Evolutionary conservation across 2,329 filamentous ascomycete species (phyloP).

Genomic region (Rutstroemia sp.): DNA sequence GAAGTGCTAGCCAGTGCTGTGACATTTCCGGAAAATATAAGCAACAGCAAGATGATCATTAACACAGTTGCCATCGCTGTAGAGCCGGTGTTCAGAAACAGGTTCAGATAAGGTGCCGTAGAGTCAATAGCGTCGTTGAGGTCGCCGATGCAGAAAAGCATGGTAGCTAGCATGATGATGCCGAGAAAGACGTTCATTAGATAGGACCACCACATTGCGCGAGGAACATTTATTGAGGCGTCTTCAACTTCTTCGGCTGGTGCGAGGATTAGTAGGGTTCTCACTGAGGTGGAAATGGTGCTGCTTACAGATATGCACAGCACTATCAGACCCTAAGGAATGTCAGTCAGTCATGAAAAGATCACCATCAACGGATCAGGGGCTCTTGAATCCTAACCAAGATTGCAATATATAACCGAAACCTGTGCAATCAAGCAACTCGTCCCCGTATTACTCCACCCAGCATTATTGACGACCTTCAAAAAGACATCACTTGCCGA

Average conservation of each 20-base stretch:
- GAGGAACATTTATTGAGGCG: slow-evolving; percentile 39
- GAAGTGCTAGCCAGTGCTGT: slow-evolving; percentile 31
- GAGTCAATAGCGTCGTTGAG: slow-evolving; percentile 36
- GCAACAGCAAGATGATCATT: slow-evolving; percentile 35
- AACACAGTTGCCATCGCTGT: slow-evolving; percentile 38
- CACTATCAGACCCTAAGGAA: slow-evolving; percentile 17
- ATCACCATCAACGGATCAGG: not conserved
- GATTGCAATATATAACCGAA: slow-evolving; percentile 22
- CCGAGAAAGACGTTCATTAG: slow-evolving; percentile 40
- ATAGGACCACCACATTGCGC: slow-evolving; percentile 40
- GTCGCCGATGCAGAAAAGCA: slow-evolving; percentile 31
- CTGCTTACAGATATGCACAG: slow-evolving; percentile 31
- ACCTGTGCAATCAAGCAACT: slow-evolving; percentile 33
- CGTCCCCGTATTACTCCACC: slow-evolving; percentile 29
- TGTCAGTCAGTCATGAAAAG: not conserved
- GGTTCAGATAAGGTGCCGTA: slow-evolving; percentile 32
- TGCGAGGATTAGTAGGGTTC: not conserved
- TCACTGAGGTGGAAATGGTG: not conserved
- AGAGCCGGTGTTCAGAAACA: slow-evolving; percentile 38
- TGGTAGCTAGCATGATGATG: slow-evolving; percentile 32
- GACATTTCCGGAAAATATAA: slow-evolving; percentile 34
- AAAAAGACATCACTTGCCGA: slow-evolving; percentile 26
- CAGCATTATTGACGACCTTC: slow-evolving; percentile 28
- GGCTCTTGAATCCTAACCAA: slow-evolving; percentile 21
- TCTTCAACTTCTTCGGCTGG: slow-evolving; percentile 41